Conservation (phyloP, 139 green algal genomes). For the Coccomyxa sp. region DNA sequence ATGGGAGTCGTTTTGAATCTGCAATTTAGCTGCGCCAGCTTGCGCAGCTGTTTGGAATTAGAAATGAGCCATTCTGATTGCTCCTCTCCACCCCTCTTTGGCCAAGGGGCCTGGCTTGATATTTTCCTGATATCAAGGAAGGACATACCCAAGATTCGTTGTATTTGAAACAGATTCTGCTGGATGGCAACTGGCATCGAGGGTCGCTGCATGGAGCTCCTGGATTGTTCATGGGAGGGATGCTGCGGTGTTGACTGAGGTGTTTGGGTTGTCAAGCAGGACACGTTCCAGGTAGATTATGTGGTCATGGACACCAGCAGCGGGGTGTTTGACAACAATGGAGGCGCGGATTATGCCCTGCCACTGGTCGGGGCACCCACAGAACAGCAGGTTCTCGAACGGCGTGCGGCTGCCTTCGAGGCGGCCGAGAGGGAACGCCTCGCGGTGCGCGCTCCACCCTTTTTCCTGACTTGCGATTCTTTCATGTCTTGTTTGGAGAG, state of each 20-base stretch:
- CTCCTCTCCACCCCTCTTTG: too few relatives aligned
- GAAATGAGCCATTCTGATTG: neutral
- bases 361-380: constrained; percentile 47
- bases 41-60: neutral
- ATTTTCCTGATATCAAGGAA: too few relatives aligned
- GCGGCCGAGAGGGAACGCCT: constrained; percentile 40
- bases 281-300: constrained; percentile 73
- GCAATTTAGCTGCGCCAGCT: neutral
- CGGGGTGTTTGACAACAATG: constrained; percentile 73
- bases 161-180: too few relatives aligned
- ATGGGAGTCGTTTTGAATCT: neutral
- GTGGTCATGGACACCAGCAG: constrained; percentile 62
- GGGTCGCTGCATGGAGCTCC: too few relatives aligned
- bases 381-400: constrained; percentile 59
- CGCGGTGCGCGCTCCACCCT: neutral
- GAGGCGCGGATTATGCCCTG: constrained; percentile 57
- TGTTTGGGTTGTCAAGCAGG: neutral
- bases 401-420: constrained; percentile 28
- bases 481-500: neutral
- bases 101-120: too few relatives aligned
- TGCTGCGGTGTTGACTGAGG: neutral
- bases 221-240: too few relatives aligned
- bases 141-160: too few relatives aligned
- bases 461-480: neutral
- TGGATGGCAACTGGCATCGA: neutral